Percentiles rank a stretch among this genome's conserved stretches.
phyloP scores from a whole-genome alignment of 148 eudicot genomes.

The Fagopyrum homotropicum region DNA sequence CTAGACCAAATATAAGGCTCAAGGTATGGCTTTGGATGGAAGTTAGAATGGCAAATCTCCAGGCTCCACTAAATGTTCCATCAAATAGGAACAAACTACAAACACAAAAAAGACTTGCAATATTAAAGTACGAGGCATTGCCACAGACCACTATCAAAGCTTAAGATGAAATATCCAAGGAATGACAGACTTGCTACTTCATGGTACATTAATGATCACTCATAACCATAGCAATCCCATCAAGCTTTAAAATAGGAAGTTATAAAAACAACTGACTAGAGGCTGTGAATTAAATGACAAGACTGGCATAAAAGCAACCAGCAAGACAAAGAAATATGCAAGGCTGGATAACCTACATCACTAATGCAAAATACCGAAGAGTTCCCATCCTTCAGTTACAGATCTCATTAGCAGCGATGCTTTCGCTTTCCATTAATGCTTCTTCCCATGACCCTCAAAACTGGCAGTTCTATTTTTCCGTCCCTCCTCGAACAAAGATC shows the following conservation, averaged over 20 bases:
- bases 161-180: not conserved
- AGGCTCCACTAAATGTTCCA: not conserved
- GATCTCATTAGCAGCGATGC: conserved; percentile 14
- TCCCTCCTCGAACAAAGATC: conserved; percentile 39
- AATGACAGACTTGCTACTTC: conserved; percentile 7
- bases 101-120: not conserved
- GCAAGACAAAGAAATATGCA: conserved; percentile 36
- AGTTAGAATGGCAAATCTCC: not conserved
- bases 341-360: conserved; percentile 47
- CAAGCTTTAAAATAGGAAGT: conserved; percentile 14
- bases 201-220: not conserved
- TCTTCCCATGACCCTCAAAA: conserved; percentile 46
- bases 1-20: not conserved
- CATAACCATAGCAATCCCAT: conserved; percentile 17
- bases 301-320: conserved; percentile 57
- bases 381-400: conserved; percentile 17
- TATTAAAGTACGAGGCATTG: not conserved
- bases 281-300: conserved; percentile 66
- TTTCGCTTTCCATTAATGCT: conserved; percentile 27
- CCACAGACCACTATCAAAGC: conserved; percentile 3
- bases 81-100: not conserved
- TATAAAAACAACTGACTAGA: conserved; percentile 38
- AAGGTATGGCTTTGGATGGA: not conserved
- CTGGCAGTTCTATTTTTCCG: conserved; percentile 44
- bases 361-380: conserved; percentile 35